Base-by-base conservation (phyloP, 371 early-diverging fungal genomes). In the Thermomucor indicae-seudaticae region DNA sequence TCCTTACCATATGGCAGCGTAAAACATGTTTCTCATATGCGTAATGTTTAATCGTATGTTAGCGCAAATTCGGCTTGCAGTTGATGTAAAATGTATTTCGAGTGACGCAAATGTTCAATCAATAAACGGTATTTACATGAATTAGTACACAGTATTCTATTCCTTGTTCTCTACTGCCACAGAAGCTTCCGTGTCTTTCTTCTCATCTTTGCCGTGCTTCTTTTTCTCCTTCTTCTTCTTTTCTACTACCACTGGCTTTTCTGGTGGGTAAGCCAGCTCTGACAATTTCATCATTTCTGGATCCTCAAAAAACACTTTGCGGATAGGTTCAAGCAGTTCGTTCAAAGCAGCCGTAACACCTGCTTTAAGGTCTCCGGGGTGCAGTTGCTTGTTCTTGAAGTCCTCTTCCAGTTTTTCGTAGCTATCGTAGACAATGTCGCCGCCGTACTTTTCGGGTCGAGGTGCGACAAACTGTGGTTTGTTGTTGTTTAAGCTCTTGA, bases 321-420 rank as follows among this genome's bases (percentile, higher is more conserved):
- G 83, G 50, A 99, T 86, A 43, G 99, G 99, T 8, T 83, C 91
- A 49, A 99, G 79, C 28, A 99, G 70, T 5, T 54, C 75, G 60
- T 97, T 93, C 49, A 99, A 77, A 6, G 91, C 86, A 14, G 85
- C 81, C 22, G 90, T 84, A 3, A 92, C 90, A 51, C 89, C 89
- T 48, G 76, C 79, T 83, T 99, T 99, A 51, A 99, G 81, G 66
- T 99, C 99, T n/a, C 89, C 90, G 17, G 99, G 99, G 68, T 99
- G 97, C 31, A 99, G 74, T 53, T 84, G 74, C 75, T 90, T 89
- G 1, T 86, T 88, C 41, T 65, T 76, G 68, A 97, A 99, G 47
- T 91, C 96, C 30, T 82, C 69, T 67, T 96, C 92, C 24, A 99
- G 75, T 8, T 72, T 80, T 51, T 90, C 83, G 59, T 74, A 92